Conservation (phyloP, 202 grass and related monocot genomes). For the Panicum hallii region DNA sequence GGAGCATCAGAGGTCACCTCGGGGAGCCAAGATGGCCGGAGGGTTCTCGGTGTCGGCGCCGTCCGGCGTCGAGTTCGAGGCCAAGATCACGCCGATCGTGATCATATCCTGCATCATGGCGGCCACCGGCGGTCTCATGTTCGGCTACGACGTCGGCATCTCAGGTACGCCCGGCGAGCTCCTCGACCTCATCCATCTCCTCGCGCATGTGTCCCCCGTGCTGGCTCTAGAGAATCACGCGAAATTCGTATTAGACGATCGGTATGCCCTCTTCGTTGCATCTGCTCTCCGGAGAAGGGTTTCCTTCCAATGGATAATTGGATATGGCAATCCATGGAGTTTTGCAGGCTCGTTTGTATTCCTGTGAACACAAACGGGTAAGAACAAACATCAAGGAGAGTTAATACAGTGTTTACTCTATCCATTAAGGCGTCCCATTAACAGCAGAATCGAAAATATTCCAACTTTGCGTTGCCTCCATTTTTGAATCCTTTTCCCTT, state of each 20-base stretch:
- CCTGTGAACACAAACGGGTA: not conserved
- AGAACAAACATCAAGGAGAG: not conserved
- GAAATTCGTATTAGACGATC: not conserved
- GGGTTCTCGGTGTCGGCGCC: constrained; percentile 82
- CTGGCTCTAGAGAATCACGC: not conserved
- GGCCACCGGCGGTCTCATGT: constrained; percentile 93
- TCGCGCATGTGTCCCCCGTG: not conserved
- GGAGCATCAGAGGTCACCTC: not conserved
- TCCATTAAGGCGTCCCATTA: constrained; percentile 1
- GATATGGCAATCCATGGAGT: not conserved
- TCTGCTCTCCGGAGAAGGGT: not conserved
- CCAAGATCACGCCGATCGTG: constrained; percentile 95
- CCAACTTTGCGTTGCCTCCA: not conserved
- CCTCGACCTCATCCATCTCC: not conserved
- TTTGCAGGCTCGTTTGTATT: not conserved
- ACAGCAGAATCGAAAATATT: constrained; percentile 3
- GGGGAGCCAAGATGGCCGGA: constrained; percentile 61
- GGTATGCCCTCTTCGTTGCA: not conserved
- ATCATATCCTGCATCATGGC: constrained; percentile 97
- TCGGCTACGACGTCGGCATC: constrained; percentile 95
- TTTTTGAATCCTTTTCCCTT: not conserved
- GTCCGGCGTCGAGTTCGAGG: constrained; percentile 74
- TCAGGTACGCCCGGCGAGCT: constrained; percentile 60
- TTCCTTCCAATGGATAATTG: not conserved
- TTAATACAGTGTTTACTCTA: not conserved